These are phyloP conservation scores for Phytopythium oedochilum DNA, from an alignment of 352 stramenopile genomes.

Conservation along the genomic window DNA sequence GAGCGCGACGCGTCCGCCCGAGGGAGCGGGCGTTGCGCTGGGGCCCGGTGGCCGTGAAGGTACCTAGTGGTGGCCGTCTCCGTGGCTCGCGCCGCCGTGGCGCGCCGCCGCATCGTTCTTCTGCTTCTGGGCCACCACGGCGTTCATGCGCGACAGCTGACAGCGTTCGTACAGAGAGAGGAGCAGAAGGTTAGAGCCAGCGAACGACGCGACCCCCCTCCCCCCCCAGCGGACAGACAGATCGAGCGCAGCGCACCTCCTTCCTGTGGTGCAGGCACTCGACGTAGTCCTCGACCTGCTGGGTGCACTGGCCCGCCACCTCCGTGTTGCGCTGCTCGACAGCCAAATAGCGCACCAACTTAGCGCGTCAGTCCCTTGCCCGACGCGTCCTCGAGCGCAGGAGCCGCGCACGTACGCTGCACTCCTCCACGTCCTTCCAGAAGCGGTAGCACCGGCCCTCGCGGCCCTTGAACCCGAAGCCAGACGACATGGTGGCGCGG, in stretches of 20 bases:
- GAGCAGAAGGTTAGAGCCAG: not conserved
- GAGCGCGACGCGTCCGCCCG: no score
- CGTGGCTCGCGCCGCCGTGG: conserved; percentile 15
- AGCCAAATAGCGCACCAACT: conserved; percentile 4
- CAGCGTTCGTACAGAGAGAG: not conserved
- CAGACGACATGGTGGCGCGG: conserved; percentile 84
- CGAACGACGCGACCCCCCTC: no score
- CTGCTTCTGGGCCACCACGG: conserved; percentile 74
- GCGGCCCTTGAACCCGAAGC: conserved; percentile 91
- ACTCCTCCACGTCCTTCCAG: conserved; percentile 93
- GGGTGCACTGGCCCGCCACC: conserved; percentile 69
- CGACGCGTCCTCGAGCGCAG: conserved; percentile 17
- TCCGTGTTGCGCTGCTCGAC: conserved; percentile 73
- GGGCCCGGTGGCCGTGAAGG: no score
- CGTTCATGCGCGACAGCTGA: conserved; percentile 83
- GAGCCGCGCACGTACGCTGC: conserved; percentile 78
- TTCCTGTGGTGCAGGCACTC: conserved; percentile 96
- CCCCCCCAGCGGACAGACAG: no score
- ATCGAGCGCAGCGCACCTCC: conserved; percentile 53
- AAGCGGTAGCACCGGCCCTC: conserved; percentile 93
- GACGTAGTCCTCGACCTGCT: conserved; percentile 93
- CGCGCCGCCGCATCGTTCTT: conserved; percentile 56
- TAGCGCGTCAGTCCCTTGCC: conserved; percentile 5
- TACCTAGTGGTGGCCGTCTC: conserved; percentile 23
- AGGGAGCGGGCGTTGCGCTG: no score